phyloP scores from a whole-genome alignment of 345 rosid genomes.

The Carallia pectinifolia region DNA sequence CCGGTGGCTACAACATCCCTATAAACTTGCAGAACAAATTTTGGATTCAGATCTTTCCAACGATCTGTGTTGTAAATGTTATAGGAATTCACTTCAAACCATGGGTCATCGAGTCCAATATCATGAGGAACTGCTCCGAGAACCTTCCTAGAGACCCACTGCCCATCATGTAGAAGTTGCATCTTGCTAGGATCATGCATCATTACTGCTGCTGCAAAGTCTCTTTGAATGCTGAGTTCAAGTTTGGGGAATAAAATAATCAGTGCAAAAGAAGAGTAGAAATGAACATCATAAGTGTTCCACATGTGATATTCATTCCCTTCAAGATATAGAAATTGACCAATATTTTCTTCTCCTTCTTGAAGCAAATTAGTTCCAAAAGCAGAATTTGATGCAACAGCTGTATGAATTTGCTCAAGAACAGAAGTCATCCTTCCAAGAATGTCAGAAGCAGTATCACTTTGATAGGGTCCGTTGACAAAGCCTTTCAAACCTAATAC shows the following conservation, averaged over 20 bases:
- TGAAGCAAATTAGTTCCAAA: conserved; percentile 78
- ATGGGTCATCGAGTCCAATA: conserved; percentile 74
- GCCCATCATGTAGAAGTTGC: conserved; percentile 58
- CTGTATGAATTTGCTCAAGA: conserved; percentile 60
- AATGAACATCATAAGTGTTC: conserved; percentile 96
- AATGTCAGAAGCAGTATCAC: conserved; percentile 54
- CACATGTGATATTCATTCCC: conserved; percentile 90
- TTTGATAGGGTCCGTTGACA: conserved; percentile 28
- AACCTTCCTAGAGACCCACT: conserved; percentile 66
- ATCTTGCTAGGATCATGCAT: conserved; percentile 75
- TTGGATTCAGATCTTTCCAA: conserved; percentile 96
- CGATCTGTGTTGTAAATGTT: conserved; percentile 60
- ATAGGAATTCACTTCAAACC: conserved; percentile 89
- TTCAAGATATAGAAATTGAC: conserved; percentile 88
- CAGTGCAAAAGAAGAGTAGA: conserved; percentile 82
- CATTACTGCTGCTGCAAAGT: conserved; percentile 90
- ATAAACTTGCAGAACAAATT: conserved; percentile 88
- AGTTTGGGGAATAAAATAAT: conserved; percentile 85
- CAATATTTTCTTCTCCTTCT: conserved; percentile 90
- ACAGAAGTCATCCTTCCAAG: conserved; percentile 70
- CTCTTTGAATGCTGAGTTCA: conserved; percentile 86
- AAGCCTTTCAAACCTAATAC: conserved; percentile 34
- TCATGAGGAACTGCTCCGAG: conserved; percentile 97
- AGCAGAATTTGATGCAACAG: conserved; percentile 68
- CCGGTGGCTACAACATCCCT: conserved; percentile 87